A percentile compares a stretch with the other conserved stretches of the same genome.
phyloP scores from a whole-genome alignment of 495 filamentous ascomycete genomes.

The Hyaloscypha hepaticicola region DNA sequence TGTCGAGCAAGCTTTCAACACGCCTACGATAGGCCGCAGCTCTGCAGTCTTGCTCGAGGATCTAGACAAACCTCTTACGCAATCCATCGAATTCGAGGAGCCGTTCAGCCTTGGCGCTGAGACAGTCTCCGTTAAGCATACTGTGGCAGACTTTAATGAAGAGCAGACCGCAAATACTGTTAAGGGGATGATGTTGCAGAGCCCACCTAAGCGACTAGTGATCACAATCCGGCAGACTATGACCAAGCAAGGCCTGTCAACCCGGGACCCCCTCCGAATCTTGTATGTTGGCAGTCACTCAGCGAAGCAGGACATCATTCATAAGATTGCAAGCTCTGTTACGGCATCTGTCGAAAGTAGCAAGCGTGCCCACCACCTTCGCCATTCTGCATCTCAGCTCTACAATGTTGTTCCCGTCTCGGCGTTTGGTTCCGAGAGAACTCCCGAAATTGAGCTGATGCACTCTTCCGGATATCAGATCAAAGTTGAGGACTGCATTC shows the following conservation, averaged over 20 bases:
- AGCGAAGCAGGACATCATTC: constrained; percentile 66
- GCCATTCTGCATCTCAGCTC: constrained; percentile 44
- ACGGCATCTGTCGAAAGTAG: constrained; percentile 39
- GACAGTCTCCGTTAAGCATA: constrained; percentile 61
- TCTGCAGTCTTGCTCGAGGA: constrained; percentile 35
- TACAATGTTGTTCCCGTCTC: constrained; percentile 76
- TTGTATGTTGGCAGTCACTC: constrained; percentile 65
- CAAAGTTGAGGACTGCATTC: constrained; percentile 68
- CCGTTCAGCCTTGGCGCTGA: constrained; percentile 50
- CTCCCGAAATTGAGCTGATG: constrained; percentile 72
- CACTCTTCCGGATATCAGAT: constrained; percentile 66
- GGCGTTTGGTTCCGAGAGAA: constrained; percentile 62
- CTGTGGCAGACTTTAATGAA: constrained; percentile 56
- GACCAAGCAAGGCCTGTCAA: constrained; percentile 60
- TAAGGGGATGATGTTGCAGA: constrained; percentile 36
- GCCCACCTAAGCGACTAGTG: constrained; percentile 42
- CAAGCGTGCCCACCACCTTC: constrained; percentile 29
- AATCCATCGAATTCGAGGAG: constrained; percentile 61
- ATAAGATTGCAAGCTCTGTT: constrained; percentile 70
- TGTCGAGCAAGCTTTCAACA: constrained; percentile 32
- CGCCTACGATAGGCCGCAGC: constrained; percentile 31
- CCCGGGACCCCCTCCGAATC: constrained; percentile 65
- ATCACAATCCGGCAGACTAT: constrained; percentile 71
- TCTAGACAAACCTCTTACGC: constrained; percentile 34
- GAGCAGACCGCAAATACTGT: constrained; percentile 50